Percentiles rank a stretch among this genome's conserved stretches.
phyloP scores from a whole-genome alignment of 2,329 filamentous ascomycete genomes.

The Colletotrichum costaricense region DNA sequence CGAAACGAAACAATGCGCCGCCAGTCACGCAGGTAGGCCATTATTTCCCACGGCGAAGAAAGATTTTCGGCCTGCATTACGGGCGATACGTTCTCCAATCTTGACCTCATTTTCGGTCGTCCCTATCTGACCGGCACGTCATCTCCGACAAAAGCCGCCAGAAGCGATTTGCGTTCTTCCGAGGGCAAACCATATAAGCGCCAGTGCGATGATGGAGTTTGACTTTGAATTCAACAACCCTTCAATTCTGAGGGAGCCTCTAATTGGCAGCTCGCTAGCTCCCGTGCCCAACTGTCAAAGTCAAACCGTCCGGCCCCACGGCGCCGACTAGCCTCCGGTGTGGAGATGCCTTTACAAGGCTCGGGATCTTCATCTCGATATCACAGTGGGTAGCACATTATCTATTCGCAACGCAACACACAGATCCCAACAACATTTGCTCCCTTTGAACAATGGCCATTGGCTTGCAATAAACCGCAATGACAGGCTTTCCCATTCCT shows the following conservation, averaged over 20 bases:
- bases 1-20: constrained; percentile 33
- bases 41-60: not conserved
- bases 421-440: not conserved
- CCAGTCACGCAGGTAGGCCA: constrained; percentile 4
- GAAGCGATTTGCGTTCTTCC: constrained; percentile 6
- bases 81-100: not conserved
- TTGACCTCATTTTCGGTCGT: constrained; percentile 7
- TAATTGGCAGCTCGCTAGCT: constrained; percentile 21
- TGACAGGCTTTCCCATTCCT: constrained; percentile 7
- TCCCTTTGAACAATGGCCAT: not conserved
- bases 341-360: constrained; percentile 6
- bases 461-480: not conserved
- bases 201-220: not conserved
- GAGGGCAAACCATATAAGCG: not conserved
- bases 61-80: constrained; percentile 1
- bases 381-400: not conserved
- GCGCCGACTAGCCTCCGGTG: constrained; percentile 12
- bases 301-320: constrained; percentile 30
- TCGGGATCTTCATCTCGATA: not conserved
- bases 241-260: not conserved
- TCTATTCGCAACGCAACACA: constrained; percentile 20
- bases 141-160: constrained; percentile 5
- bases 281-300: constrained; percentile 16
- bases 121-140: constrained; percentile 13
- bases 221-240: not conserved